These are phyloP conservation scores for Talaromyces trachyspermus DNA, from an alignment of 495 filamentous ascomycete species.

Conservation along the genomic window DNA sequence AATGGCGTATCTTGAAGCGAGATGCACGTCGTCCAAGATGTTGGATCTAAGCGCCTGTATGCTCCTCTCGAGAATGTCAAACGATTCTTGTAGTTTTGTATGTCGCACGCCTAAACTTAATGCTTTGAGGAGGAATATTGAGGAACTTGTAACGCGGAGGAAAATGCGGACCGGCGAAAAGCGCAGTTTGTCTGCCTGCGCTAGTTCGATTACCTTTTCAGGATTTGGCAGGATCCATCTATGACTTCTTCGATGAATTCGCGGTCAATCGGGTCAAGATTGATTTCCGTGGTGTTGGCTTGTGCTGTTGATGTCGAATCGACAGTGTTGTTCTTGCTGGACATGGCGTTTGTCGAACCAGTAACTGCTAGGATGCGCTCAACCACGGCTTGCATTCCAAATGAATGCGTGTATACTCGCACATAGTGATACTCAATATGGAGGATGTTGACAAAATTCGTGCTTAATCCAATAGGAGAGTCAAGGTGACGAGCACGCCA, in stretches of 20 bases:
- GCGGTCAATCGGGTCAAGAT: slow-evolving; percentile 46
- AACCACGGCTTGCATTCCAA: slow-evolving; percentile 49
- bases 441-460: slow-evolving; percentile 37
- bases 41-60: slow-evolving; percentile 43
- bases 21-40: slow-evolving; percentile 45
- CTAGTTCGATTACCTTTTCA: slow-evolving; percentile 40
- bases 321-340: slow-evolving; percentile 25
- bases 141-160: slow-evolving; percentile 43
- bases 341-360: slow-evolving; percentile 27
- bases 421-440: slow-evolving; percentile 51
- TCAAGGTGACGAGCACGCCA: slow-evolving; percentile 46
- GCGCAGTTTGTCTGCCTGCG: slow-evolving; percentile 32
- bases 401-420: slow-evolving; percentile 45
- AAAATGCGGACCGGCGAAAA: slow-evolving; percentile 48
- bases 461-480: slow-evolving; percentile 23
- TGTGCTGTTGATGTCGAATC: slow-evolving; percentile 28
- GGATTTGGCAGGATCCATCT: slow-evolving; percentile 44
- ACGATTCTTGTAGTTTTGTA: slow-evolving; percentile 39
- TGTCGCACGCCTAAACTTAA: slow-evolving; percentile 44
- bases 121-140: slow-evolving; percentile 48
- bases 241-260: slow-evolving; percentile 51
- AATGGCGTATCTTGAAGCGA: slow-evolving; percentile 44
- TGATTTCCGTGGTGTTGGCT: slow-evolving; percentile 32
- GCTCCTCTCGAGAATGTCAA: slow-evolving; percentile 40
- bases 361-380: slow-evolving; percentile 36